Percentiles rank a stretch among this genome's conserved stretches.
Evolutionary conservation across 1,139 yeast species (phyloP).

Genomic region (Yamadazyma epiphylla): DNA sequence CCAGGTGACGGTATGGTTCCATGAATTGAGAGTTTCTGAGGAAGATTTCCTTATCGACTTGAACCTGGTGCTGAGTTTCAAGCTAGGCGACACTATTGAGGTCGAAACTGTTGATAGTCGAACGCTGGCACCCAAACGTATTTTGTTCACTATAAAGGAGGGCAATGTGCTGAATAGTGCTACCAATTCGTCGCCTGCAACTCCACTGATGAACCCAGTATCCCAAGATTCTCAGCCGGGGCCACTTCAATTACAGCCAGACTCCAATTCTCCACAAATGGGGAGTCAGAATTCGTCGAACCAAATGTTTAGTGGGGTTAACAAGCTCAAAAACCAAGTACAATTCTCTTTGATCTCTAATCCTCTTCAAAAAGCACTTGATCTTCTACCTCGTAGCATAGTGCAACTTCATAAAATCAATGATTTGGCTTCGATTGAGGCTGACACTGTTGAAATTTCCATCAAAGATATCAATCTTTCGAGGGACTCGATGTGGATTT

Average conservation of each 20-base stretch:
- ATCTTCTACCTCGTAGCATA: conserved; percentile 61
- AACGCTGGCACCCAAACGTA: conserved; percentile 4
- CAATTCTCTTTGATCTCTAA: conserved; percentile 61
- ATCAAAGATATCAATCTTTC: conserved; percentile 79
- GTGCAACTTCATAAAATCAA: conserved; percentile 49
- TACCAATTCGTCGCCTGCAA: conserved; percentile 4
- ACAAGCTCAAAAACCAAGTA: conserved; percentile 16
- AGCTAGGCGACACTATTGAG: conserved; percentile 75
- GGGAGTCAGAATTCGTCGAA: conserved; percentile 1
- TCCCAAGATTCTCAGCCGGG: background rate
- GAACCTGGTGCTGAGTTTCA: conserved; percentile 48
- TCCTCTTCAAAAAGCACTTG: conserved; percentile 58
- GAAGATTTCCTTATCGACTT: conserved; percentile 65
- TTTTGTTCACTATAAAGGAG: conserved; percentile 6
- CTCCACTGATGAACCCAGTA: conserved; percentile 4
- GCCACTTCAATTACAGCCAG: conserved; percentile 3
- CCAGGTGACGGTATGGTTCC: conserved; percentile 65
- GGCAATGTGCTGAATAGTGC: conserved; percentile 3
- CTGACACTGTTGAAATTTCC: conserved; percentile 79
- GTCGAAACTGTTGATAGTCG: conserved; percentile 20
- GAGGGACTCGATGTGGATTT: conserved; percentile 91
- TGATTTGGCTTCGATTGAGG: conserved; percentile 46
- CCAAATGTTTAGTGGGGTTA: too few species aligned
- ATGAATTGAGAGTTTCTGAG: conserved; percentile 57
- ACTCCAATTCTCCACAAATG: conserved; percentile 3